Evolutionary conservation across 805 yeast genomes (phyloP).

Genomic region (Teunomyces gatunensis): DNA sequence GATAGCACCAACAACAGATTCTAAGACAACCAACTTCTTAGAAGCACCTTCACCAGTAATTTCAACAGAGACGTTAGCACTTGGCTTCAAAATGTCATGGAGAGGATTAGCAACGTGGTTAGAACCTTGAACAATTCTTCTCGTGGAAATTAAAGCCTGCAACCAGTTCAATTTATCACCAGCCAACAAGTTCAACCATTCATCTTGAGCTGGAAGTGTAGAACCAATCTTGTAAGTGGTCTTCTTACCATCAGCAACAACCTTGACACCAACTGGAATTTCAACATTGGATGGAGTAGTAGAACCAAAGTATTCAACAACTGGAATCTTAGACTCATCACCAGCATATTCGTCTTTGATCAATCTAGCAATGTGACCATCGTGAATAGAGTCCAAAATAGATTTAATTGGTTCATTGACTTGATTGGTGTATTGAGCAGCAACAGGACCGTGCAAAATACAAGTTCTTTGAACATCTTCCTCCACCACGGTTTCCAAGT

Average conservation of each 20-base stretch:
- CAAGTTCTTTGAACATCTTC: conserved; percentile 99
- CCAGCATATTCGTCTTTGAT: conserved; percentile 67
- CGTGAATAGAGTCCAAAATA: conserved; percentile 83
- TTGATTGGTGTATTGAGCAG: conserved; percentile 84
- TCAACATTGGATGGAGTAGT: conserved; percentile 35
- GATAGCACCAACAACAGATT: conserved; percentile 67
- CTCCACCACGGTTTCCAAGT: conserved; percentile 91
- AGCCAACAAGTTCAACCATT: conserved; percentile 81
- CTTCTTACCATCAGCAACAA: conserved; percentile 14
- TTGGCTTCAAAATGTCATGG: conserved; percentile 76
- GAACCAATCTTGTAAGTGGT: conserved; percentile 38
- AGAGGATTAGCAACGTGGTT: conserved; percentile 78
- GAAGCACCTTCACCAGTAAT: conserved; percentile 49
- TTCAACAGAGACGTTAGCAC: conserved; percentile 56
- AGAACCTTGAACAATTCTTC: conserved; percentile 80
- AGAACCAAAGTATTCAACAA: conserved; percentile 86
- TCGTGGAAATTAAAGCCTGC: conserved; percentile 79
- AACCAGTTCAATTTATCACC: conserved; percentile 84
- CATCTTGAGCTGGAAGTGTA: conserved; percentile 26
- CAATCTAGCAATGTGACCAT: conserved; percentile 78
- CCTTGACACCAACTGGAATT: conserved; percentile 33
- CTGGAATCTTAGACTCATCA: conserved; percentile 74
- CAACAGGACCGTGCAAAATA: conserved; percentile 97
- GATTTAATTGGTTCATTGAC: conserved; percentile 92
- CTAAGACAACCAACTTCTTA: conserved; percentile 66